Percentiles rank a stretch among this genome's conserved stretches.
These are phyloP conservation scores for Agrocybe pediades DNA, from an alignment of 768 basidiomycete species.

Conservation along the genomic window DNA sequence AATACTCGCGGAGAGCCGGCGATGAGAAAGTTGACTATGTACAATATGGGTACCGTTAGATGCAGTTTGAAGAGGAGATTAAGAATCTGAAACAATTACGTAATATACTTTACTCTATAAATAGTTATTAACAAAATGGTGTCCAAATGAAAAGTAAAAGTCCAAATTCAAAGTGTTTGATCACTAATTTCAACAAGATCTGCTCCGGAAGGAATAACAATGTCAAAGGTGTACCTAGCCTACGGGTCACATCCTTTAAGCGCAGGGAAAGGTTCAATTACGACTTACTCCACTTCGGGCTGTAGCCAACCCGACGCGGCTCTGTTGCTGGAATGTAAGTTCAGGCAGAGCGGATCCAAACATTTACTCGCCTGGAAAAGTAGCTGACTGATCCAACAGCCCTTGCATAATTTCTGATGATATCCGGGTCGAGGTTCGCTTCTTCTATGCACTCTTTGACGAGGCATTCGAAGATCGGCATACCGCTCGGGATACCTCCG, in stretches of 20 bases:
- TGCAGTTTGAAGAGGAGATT: too few relatives aligned
- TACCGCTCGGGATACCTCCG: constrained; percentile 87
- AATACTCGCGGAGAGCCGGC: too few relatives aligned
- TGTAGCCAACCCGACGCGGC: constrained; percentile 78
- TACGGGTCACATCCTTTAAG: background rate
- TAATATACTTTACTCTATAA: too few relatives aligned
- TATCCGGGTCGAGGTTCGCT: constrained; percentile 72
- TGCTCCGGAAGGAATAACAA: constrained; percentile 59
- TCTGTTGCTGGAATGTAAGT: constrained; percentile 32
- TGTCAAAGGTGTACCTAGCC: constrained; percentile 82
- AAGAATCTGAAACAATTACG: too few relatives aligned
- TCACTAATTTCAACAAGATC: too few relatives aligned
- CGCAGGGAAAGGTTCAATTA: background rate
- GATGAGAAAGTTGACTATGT: too few relatives aligned
- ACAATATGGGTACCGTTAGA: too few relatives aligned
- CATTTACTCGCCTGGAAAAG: constrained; percentile 59
- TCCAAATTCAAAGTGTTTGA: too few relatives aligned
- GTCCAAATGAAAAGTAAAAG: too few relatives aligned
- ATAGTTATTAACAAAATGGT: too few relatives aligned
- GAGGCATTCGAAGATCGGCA: constrained; percentile 68
- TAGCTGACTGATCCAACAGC: constrained; percentile 78
- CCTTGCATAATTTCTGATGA: constrained; percentile 61
- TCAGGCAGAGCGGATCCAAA: background rate
- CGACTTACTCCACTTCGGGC: constrained; percentile 77
- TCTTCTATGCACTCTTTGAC: constrained; percentile 95